Evolutionary conservation across 139 green algal genomes (phyloP).

Genomic region (Protoeuglena noctilucae): DNA sequence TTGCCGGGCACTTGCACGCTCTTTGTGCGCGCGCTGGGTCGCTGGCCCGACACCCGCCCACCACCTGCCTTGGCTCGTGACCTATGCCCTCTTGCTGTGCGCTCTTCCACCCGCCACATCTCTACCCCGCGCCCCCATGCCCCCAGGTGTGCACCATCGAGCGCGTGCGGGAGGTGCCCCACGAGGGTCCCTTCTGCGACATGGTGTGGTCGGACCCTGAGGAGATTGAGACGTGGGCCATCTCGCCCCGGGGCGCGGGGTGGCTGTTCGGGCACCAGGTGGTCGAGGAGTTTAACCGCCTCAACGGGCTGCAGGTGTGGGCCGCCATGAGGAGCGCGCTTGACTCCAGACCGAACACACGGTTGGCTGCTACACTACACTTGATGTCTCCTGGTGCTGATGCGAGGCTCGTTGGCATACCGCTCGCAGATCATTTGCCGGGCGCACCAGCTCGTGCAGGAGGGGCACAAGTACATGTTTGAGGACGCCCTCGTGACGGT

Average conservation of each 20-base stretch:
- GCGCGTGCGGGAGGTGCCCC: constrained; percentile 90
- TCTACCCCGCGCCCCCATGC: no score
- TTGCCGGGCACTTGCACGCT: neutral
- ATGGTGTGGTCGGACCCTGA: constrained; percentile 98
- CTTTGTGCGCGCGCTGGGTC: no score
- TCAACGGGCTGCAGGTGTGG: constrained; percentile 55
- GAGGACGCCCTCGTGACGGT: constrained; percentile 77
- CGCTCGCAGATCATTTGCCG: constrained; percentile 80
- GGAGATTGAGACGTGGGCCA: constrained; percentile 93
- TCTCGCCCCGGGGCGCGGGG: constrained; percentile 77
- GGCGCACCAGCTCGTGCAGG: constrained; percentile 93
- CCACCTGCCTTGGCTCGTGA: no score
- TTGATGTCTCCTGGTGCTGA: neutral
- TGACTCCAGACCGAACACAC: neutral
- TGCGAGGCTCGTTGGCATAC: neutral
- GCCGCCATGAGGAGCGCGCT: neutral
- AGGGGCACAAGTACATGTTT: constrained; percentile 99
- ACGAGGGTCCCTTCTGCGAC: constrained; percentile 92
- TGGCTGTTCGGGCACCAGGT: constrained; percentile 93
- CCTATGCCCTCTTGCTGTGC: no score
- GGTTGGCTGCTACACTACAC: no score
- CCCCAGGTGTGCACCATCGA: constrained; percentile 87
- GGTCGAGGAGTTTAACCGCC: constrained; percentile 82
- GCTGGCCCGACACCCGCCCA: no score
- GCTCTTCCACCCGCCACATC: no score